Percentiles rank a stretch among this genome's conserved stretches.
Evolutionary conservation across 192 early-diverging fungal genomes (phyloP).

Genomic region (Coemansia sp.): DNA sequence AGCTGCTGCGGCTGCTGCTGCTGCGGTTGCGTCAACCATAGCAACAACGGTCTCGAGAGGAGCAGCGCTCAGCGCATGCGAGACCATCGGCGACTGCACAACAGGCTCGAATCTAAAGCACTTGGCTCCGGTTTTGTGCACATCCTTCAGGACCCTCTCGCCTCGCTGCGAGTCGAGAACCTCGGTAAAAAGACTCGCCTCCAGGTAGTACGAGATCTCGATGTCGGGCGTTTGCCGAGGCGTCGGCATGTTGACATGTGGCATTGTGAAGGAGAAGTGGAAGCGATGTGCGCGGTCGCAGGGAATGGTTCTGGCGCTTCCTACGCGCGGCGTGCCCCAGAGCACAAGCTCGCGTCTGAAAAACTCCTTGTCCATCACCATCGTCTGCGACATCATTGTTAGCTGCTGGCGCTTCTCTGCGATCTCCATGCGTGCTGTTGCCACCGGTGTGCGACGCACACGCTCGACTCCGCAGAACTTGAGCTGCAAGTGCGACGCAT

Average conservation of each 20-base stretch:
- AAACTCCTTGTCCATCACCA: slow-evolving; percentile 58
- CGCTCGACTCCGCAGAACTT: slow-evolving; percentile 52
- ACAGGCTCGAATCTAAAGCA: slow-evolving; percentile 50
- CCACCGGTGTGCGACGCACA: slow-evolving; percentile 45
- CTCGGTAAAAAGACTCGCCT: slow-evolving; percentile 42
- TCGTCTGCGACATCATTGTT: slow-evolving; percentile 44
- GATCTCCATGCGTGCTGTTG: slow-evolving; percentile 24
- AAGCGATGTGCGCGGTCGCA: slow-evolving; percentile 46
- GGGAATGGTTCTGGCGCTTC: slow-evolving; percentile 25
- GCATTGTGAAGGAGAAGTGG: slow-evolving; percentile 58
- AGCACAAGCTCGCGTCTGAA: slow-evolving; percentile 50
- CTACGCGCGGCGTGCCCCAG: slow-evolving; percentile 46
- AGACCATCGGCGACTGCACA: slow-evolving; percentile 34
- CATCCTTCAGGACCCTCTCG: slow-evolving; percentile 36
- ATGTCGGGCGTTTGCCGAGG: slow-evolving; percentile 53
- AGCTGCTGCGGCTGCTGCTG: not conserved
- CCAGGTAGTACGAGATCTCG: slow-evolving; percentile 51
- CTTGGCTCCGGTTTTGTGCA: slow-evolving; percentile 43
- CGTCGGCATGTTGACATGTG: slow-evolving; percentile 55
- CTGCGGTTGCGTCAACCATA: slow-evolving; percentile 32
- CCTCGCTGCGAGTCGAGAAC: slow-evolving; percentile 33
- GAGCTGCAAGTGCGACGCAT: slow-evolving; percentile 45
- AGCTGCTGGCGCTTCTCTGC: slow-evolving; percentile 35
- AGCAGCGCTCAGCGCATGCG: slow-evolving; percentile 15
- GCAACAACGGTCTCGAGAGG: slow-evolving; percentile 39